Base-by-base conservation (phyloP, 2,329 filamentous ascomycete genomes). In the Pseudocercospora macadamiae region DNA sequence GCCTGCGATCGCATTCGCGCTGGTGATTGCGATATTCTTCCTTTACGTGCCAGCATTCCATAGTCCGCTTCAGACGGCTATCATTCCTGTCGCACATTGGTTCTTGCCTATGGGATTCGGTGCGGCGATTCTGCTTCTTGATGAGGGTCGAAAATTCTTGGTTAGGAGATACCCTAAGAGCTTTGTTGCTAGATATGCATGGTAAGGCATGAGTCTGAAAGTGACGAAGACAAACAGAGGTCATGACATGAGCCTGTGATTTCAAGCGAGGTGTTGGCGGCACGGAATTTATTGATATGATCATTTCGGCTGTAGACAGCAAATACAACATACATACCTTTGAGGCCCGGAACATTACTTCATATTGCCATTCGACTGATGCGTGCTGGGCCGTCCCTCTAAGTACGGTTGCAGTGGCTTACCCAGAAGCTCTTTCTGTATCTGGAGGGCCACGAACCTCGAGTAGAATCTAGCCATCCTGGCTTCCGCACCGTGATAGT, bases 61-160 rank as follows among this genome's bases (percentile, higher is more conserved):
- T 71, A 69, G 71, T 1, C 79, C 84, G 1, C 75, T 91, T 1
- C 81, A 74, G 16, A 91, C 88, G 0, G 80, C 83, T 0, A 70
- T 75, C 0, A 85, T 93, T 0, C 88, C 89, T 0, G 84, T 86
- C 0, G 89, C 89, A 72, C 80, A 92, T 69, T 93, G 87, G 83
- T 92, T 93, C 71, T 70, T 93, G 51, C 89, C 90, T 0, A 86
- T 89, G 70, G 82, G 86, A 0, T 91, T 92, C 72, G 90, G 89
- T 0, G 61, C 88, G 21, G 85, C 77, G 0, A 79, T 90, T 34
- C 70, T 91, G 51, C 67, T 86, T 8, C 70, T 90, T 16, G 89
- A 92, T 69, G 89, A 91, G 74, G 76, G 67, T 9, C 81, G 89
- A 60, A 90, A 91, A 72, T 87, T 77, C 54, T 74, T 75, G 19